Base-by-base conservation (phyloP, 179 eudicot genomes). In the Amaranthus tricolor region DNA sequence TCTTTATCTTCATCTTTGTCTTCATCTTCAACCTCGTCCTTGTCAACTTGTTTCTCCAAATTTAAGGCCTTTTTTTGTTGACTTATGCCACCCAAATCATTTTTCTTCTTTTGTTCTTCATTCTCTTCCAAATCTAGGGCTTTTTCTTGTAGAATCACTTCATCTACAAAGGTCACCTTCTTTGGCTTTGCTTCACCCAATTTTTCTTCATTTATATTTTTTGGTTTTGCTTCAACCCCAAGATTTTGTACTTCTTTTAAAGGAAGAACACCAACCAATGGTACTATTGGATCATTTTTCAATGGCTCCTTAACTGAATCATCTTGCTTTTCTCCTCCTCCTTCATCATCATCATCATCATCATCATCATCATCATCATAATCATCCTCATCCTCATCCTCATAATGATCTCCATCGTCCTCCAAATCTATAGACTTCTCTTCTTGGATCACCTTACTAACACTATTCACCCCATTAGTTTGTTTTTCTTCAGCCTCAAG, bases 221-320 rank as follows among this genome's bases (percentile, higher is more conserved):
- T 68, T 2, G 83, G 78, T 66, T 79, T 74, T 17, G 20, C 55
- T 20, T 15, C 59, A 7, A 31, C 40, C 6, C 19, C 31, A 49
- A 17, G 48, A 19, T 72, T 72, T 10, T 31, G 50, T 48, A 24
- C 77, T 12, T 74, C 73, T 53, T 82, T 62, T 11, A 82, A 87
- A 57, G 80, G 76, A 21, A 85, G 84, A 8, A 81, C 73, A 60
- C 59, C 71, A 70, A 64, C 84, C 6, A 57, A 50, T 19, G 73
- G 1, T 6, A 51, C 65, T 44, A 81, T 66, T 16, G 62, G 59
- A 15, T 11, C 74, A 0, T 62, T 43, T 6, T 49, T 10, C 40
- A 91, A 76, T 53, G 83, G 89, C 14, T 91, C 94, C 71, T 91
- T 79, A 62, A 93, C 88, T 55, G 77, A 87, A 47, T 80, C 66